phyloP scores from a whole-genome alignment of 2,329 filamentous ascomycete species.

The Tolypocladium inflatum region DNA sequence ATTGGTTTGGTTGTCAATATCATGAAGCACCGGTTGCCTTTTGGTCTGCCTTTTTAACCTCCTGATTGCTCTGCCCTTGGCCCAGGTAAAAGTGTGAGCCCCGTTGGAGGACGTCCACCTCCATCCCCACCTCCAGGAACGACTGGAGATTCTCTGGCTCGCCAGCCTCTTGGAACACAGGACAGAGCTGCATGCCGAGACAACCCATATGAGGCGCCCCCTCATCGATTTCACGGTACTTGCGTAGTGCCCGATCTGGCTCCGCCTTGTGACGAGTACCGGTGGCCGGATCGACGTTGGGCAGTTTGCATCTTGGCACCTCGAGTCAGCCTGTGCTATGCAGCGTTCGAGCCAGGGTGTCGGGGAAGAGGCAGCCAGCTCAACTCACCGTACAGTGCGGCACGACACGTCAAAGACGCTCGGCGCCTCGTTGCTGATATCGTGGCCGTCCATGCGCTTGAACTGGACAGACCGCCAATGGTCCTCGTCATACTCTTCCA shows the following conservation, averaged over 20 bases:
- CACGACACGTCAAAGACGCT: constrained; percentile 46
- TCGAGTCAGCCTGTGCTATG: not conserved
- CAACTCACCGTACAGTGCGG: constrained; percentile 49
- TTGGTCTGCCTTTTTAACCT: not conserved
- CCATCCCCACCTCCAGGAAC: constrained; percentile 47
- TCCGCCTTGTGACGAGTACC: constrained; percentile 46
- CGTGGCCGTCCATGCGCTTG: constrained; percentile 26
- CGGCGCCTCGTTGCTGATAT: constrained; percentile 3
- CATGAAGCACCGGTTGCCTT: not conserved
- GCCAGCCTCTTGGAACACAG: constrained; percentile 31
- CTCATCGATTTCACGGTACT: constrained; percentile 49
- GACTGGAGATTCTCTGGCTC: constrained; percentile 24
- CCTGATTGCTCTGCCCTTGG: constrained; percentile 3
- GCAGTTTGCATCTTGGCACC: constrained; percentile 51
- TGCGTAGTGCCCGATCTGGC: constrained; percentile 49
- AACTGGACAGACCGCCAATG: constrained; percentile 55
- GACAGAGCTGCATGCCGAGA: constrained; percentile 58
- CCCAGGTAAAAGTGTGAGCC: constrained; percentile 33
- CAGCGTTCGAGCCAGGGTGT: not conserved
- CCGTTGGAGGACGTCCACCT: constrained; percentile 36
- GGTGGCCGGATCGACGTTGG: constrained; percentile 56
- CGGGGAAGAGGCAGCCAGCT: not conserved
- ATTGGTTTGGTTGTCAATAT: constrained; percentile 3
- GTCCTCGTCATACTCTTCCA: constrained; percentile 58
- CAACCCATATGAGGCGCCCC: constrained; percentile 48